Evolutionary conservation across 2,329 filamentous ascomycete species (phyloP), one percentile per base, ranked within the genome.

Genomic region (Fusarium algeriense): DNA sequence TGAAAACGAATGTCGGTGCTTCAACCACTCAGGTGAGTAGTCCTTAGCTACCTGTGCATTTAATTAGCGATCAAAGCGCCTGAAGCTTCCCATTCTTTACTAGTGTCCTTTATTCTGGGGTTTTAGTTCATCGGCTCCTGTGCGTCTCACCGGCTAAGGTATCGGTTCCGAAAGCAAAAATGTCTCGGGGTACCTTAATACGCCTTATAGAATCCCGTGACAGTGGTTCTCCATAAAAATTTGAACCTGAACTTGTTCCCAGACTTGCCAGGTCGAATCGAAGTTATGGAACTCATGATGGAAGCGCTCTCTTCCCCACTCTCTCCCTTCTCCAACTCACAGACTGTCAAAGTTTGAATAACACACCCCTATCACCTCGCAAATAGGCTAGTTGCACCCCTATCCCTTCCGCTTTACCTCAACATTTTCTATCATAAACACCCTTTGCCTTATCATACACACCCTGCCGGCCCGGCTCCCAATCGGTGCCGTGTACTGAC

Each of bases 401-500:
- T 37, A 4, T 6, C 35, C 32, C 35, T 37, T 34, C 20, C 32
- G 10, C 32, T 9, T 11, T n/a, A 8, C 9, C 14, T n/a, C 48
- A 52, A 30, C 7, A 19, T 23, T 52, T 37, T 41, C 60, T 41
- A 46, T 63, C 67, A 71, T 60, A 59, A 53, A 73, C 65, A 34
- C 67, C 70, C 43, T 49, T 41, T 37, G 19, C 45, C 32, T 53
- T 48, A 61, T 66, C 69, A 67, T 61, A 67, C 52, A 67, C 66
- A 38, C 67, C 66, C 52, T 46, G 17, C 70, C 70, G 70, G 70
- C 46, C 70, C 70, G 70, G 70, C 67, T 70, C 55, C 41, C 28
- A 67, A 45, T 59, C 61, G 52, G 60, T 69, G 55, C 70, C 70
- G 62, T 59, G 26, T 57, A 34, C n/a, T 23, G 26, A 38, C 15